Base-by-base conservation (phyloP, 345 rosid species). In the Brassica cretica region DNA sequence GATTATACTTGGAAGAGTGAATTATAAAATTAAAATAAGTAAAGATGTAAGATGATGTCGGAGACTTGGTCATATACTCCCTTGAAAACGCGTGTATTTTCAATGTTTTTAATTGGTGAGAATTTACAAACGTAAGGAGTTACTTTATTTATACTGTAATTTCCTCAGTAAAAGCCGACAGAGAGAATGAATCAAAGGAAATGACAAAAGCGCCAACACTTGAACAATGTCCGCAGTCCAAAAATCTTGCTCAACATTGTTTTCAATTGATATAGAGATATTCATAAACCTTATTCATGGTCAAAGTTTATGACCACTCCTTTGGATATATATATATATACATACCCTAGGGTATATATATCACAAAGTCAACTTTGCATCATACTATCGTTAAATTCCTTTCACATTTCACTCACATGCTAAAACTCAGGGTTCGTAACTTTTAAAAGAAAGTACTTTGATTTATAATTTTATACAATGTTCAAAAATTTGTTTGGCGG, bases 301-400 rank as follows among this genome's bases (percentile, higher is more conserved):
- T 77, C 76, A 55, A 77, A 64, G 62, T 41, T 63, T 71, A 71
- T 64, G 81, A 77, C 71, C 51, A 55, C 27, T 39, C 33, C 16
- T 55, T 29, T 64, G 19, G 8, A 10, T 64, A 29, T 55, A 39
- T 65, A 56, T 56, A 64, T 78, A 19, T 19, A 21, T 21, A 21
- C 2, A 21, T 21, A 21, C 24, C 24, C 24, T 21, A 21, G 24
- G 24, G 24, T 21, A 21, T 21, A 21, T 21, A 21, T 21, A 21
- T 21, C 44, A 37, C 1, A 25, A 14, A 6, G 24, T 33, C 37
- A 33, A 6, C 1, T 33, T 33, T 33, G 21, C 61, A 16, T 39
- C 10, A 41, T 51, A 64, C 0, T 39, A 37, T 64, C 65, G 37
- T 55, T 16, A 71, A 55, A 64, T 77, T 77, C 72, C 10, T 6